Conservation (phyloP, 2,329 filamentous ascomycete species). For the Fusarium agapanthi region DNA sequence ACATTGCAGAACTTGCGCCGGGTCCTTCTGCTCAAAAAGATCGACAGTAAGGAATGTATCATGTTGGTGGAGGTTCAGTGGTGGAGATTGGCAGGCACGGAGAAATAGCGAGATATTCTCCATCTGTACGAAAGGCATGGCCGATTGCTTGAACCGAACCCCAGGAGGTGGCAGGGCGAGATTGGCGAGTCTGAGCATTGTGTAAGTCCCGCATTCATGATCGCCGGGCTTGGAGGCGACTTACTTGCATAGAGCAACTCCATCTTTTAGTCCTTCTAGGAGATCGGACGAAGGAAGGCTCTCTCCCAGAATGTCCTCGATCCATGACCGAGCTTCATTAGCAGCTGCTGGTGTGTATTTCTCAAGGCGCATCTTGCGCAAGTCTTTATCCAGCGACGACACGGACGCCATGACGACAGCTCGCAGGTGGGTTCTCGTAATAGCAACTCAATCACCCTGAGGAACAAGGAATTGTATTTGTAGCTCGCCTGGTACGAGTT, state of each 20-base stretch:
- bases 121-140: slow-evolving; percentile 99
- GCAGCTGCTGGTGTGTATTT: slow-evolving; percentile 93
- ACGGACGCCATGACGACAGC: slow-evolving; percentile 82
- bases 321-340: slow-evolving; percentile 85
- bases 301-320: slow-evolving; percentile 82
- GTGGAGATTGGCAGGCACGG: slow-evolving; percentile 83
- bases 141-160: slow-evolving; percentile 88
- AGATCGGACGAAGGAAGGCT: slow-evolving; percentile 78
- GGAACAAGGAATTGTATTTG: not conserved
- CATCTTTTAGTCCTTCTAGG: slow-evolving; percentile 87
- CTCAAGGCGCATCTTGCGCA: slow-evolving; percentile 90
- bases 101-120: slow-evolving; percentile 99
- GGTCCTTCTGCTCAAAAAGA: slow-evolving; percentile 94
- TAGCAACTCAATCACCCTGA: not conserved
- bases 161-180: slow-evolving; percentile 78
- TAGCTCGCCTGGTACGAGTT: slow-evolving; percentile 3
- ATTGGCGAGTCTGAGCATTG: slow-evolving; percentile 75
- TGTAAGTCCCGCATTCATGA: slow-evolving; percentile 30
- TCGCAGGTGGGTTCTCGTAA: not conserved
- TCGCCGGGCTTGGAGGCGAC: slow-evolving; percentile 39
- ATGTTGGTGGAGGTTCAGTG: slow-evolving; percentile 88
- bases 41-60: slow-evolving; percentile 98
- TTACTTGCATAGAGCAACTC: slow-evolving; percentile 90
- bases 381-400: slow-evolving; percentile 90
- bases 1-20: slow-evolving; percentile 94